Percentiles rank a stretch among this genome's conserved stretches.
Evolutionary conservation across 1,284 basidiomycete species (phyloP).

Genomic region (Rhodofomes roseus): DNA sequence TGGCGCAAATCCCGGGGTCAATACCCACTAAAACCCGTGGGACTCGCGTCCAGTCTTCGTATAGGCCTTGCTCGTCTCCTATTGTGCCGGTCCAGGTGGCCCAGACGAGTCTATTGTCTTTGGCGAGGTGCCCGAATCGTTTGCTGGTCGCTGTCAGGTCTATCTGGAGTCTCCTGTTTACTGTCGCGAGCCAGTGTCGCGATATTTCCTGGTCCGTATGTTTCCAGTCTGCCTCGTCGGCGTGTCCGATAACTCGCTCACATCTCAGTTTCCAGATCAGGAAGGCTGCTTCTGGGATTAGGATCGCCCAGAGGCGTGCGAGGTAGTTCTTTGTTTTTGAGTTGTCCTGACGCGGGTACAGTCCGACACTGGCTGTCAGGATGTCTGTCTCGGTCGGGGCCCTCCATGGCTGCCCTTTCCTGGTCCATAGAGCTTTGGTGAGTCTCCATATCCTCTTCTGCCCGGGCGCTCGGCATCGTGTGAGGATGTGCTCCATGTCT

Average conservation of each 20-base stretch:
- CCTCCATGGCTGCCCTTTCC: conserved; percentile 7
- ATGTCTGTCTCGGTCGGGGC: conserved; percentile 8
- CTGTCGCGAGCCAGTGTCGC: background rate
- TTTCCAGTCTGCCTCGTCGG: background rate
- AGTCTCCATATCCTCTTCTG: conserved; percentile 24
- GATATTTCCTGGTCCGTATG: background rate
- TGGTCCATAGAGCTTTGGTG: conserved; percentile 12
- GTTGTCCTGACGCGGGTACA: background rate
- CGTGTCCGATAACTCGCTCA: background rate
- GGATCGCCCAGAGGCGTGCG: background rate
- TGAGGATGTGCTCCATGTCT: conserved; percentile 32
- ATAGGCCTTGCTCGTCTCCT: no score
- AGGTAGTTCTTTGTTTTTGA: background rate
- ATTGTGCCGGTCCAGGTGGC: background rate
- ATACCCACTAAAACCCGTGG: background rate
- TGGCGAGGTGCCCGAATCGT: background rate
- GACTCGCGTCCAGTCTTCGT: background rate
- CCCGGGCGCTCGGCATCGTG: conserved; percentile 22
- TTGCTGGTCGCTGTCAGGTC: background rate
- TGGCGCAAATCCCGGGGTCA: background rate
- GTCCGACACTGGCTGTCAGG: background rate
- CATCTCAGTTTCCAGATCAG: background rate
- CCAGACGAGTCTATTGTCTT: background rate
- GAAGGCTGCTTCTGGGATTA: background rate
- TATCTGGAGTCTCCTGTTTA: background rate